These are phyloP conservation scores for Trichosporon coremiiforme DNA, from an alignment of 1,284 basidiomycete genomes.

Conservation along the genomic window DNA sequence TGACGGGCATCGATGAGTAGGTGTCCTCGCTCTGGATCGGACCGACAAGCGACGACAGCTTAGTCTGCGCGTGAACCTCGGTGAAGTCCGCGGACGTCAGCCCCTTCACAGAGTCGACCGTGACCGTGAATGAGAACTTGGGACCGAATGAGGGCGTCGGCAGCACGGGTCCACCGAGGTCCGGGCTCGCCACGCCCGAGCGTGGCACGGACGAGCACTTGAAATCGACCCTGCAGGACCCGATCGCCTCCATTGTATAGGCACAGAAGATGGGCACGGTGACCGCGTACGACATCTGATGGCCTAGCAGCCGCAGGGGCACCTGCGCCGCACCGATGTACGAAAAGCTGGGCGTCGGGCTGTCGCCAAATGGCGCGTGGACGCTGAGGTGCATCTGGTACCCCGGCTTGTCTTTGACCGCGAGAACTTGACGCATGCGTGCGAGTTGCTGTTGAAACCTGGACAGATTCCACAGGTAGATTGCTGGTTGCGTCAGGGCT, in stretches of 20 bases:
- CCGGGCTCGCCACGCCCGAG: constrained; percentile 47
- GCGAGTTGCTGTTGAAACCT: constrained; percentile 84
- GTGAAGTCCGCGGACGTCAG: constrained; percentile 81
- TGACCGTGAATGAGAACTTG: constrained; percentile 78
- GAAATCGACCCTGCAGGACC: constrained; percentile 73
- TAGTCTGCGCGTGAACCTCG: constrained; percentile 77
- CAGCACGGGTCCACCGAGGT: constrained; percentile 27
- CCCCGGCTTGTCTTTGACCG: constrained; percentile 88
- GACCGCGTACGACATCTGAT: constrained; percentile 72
- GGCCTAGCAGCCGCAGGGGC: constrained; percentile 77
- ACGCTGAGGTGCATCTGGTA: constrained; percentile 91
- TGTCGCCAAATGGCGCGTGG: constrained; percentile 89
- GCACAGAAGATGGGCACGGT: constrained; percentile 84
- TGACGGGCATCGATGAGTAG: constrained; percentile 71
- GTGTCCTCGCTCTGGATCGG: constrained; percentile 74
- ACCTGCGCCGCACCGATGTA: constrained; percentile 86
- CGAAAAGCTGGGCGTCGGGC: constrained; percentile 78
- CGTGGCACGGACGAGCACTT: constrained; percentile 41
- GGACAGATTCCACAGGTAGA: constrained; percentile 88
- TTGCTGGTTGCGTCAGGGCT: constrained; percentile 58
- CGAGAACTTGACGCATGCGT: constrained; percentile 90
- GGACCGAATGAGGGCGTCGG: constrained; percentile 64
- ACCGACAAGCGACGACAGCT: constrained; percentile 78
- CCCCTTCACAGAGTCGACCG: constrained; percentile 81
- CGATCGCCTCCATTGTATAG: constrained; percentile 89